phyloP scores from a whole-genome alignment of 331 rosid species.

The Arachis monticola region DNA sequence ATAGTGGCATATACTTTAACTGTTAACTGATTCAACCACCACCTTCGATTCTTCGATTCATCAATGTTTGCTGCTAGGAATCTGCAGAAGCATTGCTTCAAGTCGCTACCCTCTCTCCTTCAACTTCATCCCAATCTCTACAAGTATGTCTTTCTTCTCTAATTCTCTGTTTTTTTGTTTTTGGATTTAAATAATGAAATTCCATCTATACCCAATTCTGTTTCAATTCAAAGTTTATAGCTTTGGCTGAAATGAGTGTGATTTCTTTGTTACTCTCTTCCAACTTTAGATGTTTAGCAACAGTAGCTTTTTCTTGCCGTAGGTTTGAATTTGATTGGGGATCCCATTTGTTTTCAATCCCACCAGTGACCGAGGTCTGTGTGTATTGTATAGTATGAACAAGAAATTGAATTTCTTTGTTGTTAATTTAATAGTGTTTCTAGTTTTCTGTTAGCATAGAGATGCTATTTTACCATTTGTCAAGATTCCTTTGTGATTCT shows the following conservation, averaged over 20 bases:
- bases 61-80: conserved; percentile 68
- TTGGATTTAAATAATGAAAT: neutral
- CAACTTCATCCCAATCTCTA: conserved; percentile 59
- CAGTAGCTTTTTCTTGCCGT: neutral
- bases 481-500: neutral
- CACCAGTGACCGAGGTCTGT: neutral
- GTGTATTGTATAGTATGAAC: neutral
- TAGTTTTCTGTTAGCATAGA: neutral
- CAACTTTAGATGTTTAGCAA: neutral
- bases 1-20: neutral
- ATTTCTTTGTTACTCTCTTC: neutral
- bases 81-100: conserved; percentile 64
- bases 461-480: conserved; percentile 4
- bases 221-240: conserved; percentile 23
- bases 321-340: neutral
- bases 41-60: neutral
- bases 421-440: neutral
- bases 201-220: conserved; percentile 18
- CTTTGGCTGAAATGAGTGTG: conserved; percentile 20
- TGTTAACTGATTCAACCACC: neutral
- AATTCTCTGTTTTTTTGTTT: conserved; percentile 7
- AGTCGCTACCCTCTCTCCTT: conserved; percentile 56
- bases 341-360: neutral
- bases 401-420: neutral
- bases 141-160: conserved; percentile 48